These are phyloP conservation scores for Trametes cingulata DNA, from an alignment of 768 basidiomycete species.

Conservation along the genomic window DNA sequence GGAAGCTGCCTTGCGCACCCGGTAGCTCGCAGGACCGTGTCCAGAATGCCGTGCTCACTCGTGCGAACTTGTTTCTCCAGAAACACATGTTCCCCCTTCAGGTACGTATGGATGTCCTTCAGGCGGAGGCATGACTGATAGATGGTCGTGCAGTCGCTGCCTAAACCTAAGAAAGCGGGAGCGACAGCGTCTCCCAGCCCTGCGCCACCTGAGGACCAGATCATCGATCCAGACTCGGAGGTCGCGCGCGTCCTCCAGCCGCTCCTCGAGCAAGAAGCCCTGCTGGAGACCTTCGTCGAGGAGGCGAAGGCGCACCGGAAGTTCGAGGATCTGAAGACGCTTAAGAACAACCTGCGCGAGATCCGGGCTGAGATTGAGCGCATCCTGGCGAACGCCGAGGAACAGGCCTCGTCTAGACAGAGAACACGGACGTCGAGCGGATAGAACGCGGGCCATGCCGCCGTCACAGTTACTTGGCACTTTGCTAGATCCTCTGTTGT, in stretches of 20 bases:
- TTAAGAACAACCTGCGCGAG: slow-evolving; percentile 79
- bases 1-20: slow-evolving; percentile 61
- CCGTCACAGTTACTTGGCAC: not conserved
- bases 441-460: not conserved
- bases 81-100: slow-evolving; percentile 90
- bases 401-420: slow-evolving; percentile 7
- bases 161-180: slow-evolving; percentile 45
- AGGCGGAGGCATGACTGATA: not conserved
- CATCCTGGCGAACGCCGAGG: slow-evolving; percentile 45
- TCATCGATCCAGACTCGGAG: slow-evolving; percentile 64
- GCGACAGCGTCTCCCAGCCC: slow-evolving; percentile 20
- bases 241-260: slow-evolving; percentile 80
- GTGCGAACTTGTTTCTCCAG: slow-evolving; percentile 80
- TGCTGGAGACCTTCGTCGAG: slow-evolving; percentile 86
- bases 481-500: not conserved
- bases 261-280: slow-evolving; percentile 89
- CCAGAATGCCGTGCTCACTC: slow-evolving; percentile 75
- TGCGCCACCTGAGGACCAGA: slow-evolving; percentile 24
- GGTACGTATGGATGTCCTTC: slow-evolving; percentile 36
- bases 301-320: slow-evolving; percentile 90
- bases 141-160: slow-evolving; percentile 37
- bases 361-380: slow-evolving; percentile 82
- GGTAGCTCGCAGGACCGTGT: slow-evolving; percentile 82
- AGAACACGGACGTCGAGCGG: slow-evolving; percentile 7
- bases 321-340: slow-evolving; percentile 90